Percentiles rank a stretch among this genome's conserved stretches.
phyloP scores from a whole-genome alignment of 2,329 filamentous ascomycete species.

The Meredithiella fracta region DNA sequence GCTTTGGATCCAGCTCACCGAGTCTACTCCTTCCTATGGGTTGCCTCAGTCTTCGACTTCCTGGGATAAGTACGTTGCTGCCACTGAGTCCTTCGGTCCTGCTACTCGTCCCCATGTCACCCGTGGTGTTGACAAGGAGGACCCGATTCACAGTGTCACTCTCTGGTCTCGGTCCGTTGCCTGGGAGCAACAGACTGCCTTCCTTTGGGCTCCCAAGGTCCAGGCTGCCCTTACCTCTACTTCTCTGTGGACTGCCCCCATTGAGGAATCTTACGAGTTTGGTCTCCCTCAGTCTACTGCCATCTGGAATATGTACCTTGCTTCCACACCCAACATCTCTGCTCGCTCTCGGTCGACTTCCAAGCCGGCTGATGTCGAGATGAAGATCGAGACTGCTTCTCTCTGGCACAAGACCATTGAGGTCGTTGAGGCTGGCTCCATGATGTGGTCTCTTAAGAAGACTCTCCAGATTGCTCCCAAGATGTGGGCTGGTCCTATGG shows the following conservation, averaged over 20 bases:
- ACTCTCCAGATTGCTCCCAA: conserved; percentile 3
- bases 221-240: not conserved
- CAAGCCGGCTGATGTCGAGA: not conserved
- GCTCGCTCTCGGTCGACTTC: not conserved
- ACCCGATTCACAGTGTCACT: conserved; percentile 4
- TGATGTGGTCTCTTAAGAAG: conserved; percentile 8
- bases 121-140: conserved; percentile 3
- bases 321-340: not conserved
- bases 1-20: conserved; percentile 5
- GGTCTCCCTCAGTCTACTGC: conserved; percentile 10
- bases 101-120: not conserved
- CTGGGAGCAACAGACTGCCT: conserved; percentile 18
- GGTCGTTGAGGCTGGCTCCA: conserved; percentile 18
- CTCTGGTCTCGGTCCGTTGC: conserved; percentile 3
- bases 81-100: not conserved
- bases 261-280: not conserved
- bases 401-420: conserved; percentile 10
- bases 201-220: conserved; percentile 8
- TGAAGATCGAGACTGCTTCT: conserved; percentile 2
- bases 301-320: conserved; percentile 14
- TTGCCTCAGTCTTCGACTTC: conserved; percentile 6
- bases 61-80: conserved; percentile 11
- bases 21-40: conserved; percentile 1
- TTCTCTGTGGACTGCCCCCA: conserved; percentile 5
- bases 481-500: not conserved